Evolutionary conservation across 345 rosid species (phyloP).

Genomic region (rapeseed (Brassica napus)): Da-Ae NC_063448.1:54576501-54577000

Average conservation of each 20-base stretch:
- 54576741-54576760: slow-evolving; percentile 51
- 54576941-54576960: slow-evolving; percentile 17
- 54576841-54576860: slow-evolving; percentile 83
- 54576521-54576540: slow-evolving; percentile 87
- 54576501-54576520: slow-evolving; percentile 22
- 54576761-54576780: slow-evolving; percentile 7
- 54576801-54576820: neutral
- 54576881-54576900: slow-evolving; percentile 89
- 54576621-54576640: neutral
- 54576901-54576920: slow-evolving; percentile 78
- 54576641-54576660: neutral
- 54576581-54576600: slow-evolving; percentile 92
- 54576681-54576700: slow-evolving; percentile 83
- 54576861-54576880: slow-evolving; percentile 87
- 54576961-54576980: neutral
- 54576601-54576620: slow-evolving; percentile 57
- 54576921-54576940: slow-evolving; percentile 48
- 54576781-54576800: neutral
- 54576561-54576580: slow-evolving; percentile 91
- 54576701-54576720: slow-evolving; percentile 90
- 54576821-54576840: slow-evolving; percentile 88
- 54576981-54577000: slow-evolving; percentile 54
- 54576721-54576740: slow-evolving; percentile 54
- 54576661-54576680: slow-evolving; percentile 43
- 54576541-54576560: slow-evolving; percentile 98